Conservation (phyloP, 768 basidiomycete species). For the Chalciporus chontae region DNA sequence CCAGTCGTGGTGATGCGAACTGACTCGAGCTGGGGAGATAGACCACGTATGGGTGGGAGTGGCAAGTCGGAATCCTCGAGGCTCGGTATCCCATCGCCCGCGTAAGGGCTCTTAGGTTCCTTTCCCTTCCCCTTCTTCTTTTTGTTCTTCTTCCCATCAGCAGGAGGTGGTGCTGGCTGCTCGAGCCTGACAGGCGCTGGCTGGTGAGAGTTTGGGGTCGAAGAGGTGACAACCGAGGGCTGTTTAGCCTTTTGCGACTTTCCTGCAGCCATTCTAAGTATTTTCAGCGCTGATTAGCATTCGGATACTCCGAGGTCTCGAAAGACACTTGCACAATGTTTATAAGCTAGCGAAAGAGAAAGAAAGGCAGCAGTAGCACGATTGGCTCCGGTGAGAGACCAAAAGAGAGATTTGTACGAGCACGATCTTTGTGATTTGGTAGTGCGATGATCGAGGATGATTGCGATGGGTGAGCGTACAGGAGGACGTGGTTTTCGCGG, state of each 20-base stretch:
- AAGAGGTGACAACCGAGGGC: constrained; percentile 4
- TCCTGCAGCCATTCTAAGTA: constrained; percentile 27
- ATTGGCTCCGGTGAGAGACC: background rate
- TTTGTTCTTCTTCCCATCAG: constrained; percentile 39
- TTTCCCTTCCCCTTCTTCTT: constrained; percentile 45
- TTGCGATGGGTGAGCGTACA: constrained; percentile 17
- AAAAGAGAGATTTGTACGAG: background rate
- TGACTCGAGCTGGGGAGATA: constrained; percentile 48
- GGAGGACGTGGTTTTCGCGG: constrained; percentile 11
- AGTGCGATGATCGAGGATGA: constrained; percentile 20
- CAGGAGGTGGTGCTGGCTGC: constrained; percentile 5
- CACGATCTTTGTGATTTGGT: constrained; percentile 15
- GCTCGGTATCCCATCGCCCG: constrained; percentile 22
- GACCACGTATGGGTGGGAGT: constrained; percentile 28
- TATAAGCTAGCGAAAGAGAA: constrained; percentile 1
- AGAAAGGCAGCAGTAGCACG: background rate
- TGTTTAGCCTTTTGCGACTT: constrained; percentile 28
- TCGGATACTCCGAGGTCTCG: background rate
- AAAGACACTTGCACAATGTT: constrained; percentile 15
- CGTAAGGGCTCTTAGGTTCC: constrained; percentile 14
- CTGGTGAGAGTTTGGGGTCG: constrained; percentile 5
- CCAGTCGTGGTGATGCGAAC: constrained; percentile 46
- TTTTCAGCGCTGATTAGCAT: constrained; percentile 18
- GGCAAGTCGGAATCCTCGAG: constrained; percentile 21
- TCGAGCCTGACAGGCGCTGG: constrained; percentile 7